Base-by-base conservation (phyloP, 2,329 filamentous ascomycete species). In the Colletotrichum liriopes region DNA sequence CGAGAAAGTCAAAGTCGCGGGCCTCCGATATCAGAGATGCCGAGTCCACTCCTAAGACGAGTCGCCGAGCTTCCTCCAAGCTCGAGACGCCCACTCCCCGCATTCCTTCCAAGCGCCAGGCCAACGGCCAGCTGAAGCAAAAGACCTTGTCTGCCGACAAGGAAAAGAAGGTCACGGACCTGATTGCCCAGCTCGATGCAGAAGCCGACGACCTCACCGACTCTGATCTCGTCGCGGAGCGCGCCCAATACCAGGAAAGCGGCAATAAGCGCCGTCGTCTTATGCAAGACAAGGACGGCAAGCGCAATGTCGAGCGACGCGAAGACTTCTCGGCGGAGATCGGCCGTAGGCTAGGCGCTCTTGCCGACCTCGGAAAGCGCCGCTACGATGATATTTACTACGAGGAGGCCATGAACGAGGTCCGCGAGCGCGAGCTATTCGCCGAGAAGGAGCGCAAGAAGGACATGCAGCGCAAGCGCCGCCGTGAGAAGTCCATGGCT, bases 391-490 rank as follows among this genome's bases (percentile, higher is more conserved):
- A 93, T 18, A 86, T 92, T 56, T 92, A 96, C 80, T 95, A 95
- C 79, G 90, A 93, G 23, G 92, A 93, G 51, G 96, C 96, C 1
- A 89, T 96, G 72, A 90, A 93, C 65, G 93, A 98, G 77, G 96
- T 98, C 2, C 93, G 96, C 76, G 93, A 95, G 73, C 94, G 94
- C 75, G 96, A 98, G 81, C 88, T 98, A 9, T 93, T 93, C 73
- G 95, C 96, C 73, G 96, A 99, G 82, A 99, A 99, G 84, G 96
- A 99, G 83, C 94, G 96, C 75, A 99, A 99, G 86, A 99, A 99
- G 86, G 96, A 99, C 79, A 98, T 99, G 94, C 96, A 99, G 81
- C 93, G 96, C 74, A 99, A 98, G 85, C 91, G 96, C 72, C 92
- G 96, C 54, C 93, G 96, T 23, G 96, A 98, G 81, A 98, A 98